Conservation (phyloP, 2,329 filamentous ascomycete species). For the Canariomyces notabilis region DNA sequence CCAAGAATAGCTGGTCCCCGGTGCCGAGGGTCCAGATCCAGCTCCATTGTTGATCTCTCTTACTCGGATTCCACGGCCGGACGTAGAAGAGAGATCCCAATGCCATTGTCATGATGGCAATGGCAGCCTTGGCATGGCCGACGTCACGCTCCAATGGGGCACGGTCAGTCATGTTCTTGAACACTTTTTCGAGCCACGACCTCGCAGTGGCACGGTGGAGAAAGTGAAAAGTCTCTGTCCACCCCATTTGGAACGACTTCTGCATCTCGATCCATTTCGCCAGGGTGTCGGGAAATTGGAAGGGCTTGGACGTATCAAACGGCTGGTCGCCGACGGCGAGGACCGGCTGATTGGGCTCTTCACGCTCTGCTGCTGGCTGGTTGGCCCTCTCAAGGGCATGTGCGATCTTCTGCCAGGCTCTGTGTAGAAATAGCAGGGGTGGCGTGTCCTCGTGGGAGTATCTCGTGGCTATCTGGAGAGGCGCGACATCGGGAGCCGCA, state of each 20-base stretch:
- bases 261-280: conserved; percentile 14
- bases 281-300: conserved; percentile 3
- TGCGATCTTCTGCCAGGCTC: conserved; percentile 18
- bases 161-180: conserved; percentile 49
- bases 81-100: conserved; percentile 17
- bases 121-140: conserved; percentile 16
- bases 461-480: conserved; percentile 11
- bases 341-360: background rate
- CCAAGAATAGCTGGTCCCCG: conserved; percentile 41
- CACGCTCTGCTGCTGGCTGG: background rate
- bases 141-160: conserved; percentile 13
- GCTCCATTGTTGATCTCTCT: conserved; percentile 8
- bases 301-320: conserved; percentile 8
- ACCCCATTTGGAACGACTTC: conserved; percentile 17
- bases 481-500: conserved; percentile 4
- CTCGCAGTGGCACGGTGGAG: conserved; percentile 18
- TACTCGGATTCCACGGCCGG: background rate
- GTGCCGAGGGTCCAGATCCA: conserved; percentile 25
- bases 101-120: conserved; percentile 20
- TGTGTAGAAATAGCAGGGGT: conserved; percentile 19
- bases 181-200: conserved; percentile 46
- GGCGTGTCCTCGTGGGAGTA: conserved; percentile 17
- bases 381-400: background rate
- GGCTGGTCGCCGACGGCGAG: conserved; percentile 15
- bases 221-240: conserved; percentile 23